phyloP scores from a whole-genome alignment of 208 protist genomes.

The Trypanosoma platydactyli region DNA sequence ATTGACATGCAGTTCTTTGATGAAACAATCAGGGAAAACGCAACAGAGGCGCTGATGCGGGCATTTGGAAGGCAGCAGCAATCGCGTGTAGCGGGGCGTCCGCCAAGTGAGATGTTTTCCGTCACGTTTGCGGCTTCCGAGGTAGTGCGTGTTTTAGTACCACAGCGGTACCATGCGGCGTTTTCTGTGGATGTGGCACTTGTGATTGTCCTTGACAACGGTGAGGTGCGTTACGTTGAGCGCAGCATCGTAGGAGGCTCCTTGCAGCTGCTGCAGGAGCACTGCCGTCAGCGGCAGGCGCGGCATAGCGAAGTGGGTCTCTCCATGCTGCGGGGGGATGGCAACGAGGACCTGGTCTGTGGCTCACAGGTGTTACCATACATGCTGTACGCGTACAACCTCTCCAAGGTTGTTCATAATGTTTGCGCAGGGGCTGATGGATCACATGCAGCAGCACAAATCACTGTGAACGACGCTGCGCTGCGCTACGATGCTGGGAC shows the following conservation, averaged over 20 bases:
- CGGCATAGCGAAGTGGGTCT: constrained; percentile 20
- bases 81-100: constrained; percentile 8
- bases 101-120: constrained; percentile 38
- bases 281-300: constrained; percentile 34
- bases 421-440: constrained; percentile 24
- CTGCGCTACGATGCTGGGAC: constrained; percentile 35
- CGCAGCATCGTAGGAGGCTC: constrained; percentile 57
- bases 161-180: constrained; percentile 48
- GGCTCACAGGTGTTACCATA: constrained; percentile 40
- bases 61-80: constrained; percentile 6
- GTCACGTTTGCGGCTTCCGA: constrained; percentile 36
- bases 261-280: constrained; percentile 43
- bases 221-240: constrained; percentile 58
- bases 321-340: constrained; percentile 6
- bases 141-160: constrained; percentile 61
- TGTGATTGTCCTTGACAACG: constrained; percentile 55
- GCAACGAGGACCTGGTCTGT: not conserved
- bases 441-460: constrained; percentile 9
- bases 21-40: constrained; percentile 30
- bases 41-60: constrained; percentile 33
- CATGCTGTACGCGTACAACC: constrained; percentile 64
- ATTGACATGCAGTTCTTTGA: constrained; percentile 41
- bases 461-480: constrained; percentile 41
- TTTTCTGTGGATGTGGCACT: constrained; percentile 67
- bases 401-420: constrained; percentile 35